Evolutionary conservation across 2,329 filamentous ascomycete genomes (phyloP).

Genomic region (Hymenoscyphus fructigenus): DNA sequence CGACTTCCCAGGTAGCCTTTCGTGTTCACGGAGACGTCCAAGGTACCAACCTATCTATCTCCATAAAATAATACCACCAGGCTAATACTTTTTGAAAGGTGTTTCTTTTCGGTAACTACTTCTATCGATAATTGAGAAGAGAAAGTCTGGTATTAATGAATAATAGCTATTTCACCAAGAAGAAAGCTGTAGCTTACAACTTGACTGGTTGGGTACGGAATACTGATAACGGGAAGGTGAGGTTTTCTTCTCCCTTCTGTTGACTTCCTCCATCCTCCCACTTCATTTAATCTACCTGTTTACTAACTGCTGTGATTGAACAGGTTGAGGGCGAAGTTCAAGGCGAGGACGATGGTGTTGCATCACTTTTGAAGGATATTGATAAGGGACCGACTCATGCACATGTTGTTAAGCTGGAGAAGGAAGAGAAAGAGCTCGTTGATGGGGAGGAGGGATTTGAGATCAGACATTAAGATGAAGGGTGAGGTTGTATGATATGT

Average conservation of each 20-base stretch:
- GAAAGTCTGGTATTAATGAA: too few relatives aligned
- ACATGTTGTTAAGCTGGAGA: slow-evolving; percentile 71
- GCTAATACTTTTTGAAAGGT: too few relatives aligned
- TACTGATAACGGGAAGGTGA: slow-evolving; percentile 54
- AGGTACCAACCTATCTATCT: slow-evolving; percentile 56
- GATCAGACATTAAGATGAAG: slow-evolving; percentile 37
- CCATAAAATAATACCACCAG: background rate
- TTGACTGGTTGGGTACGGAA: slow-evolving; percentile 64
- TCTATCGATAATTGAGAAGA: too few relatives aligned
- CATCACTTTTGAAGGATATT: slow-evolving; percentile 71
- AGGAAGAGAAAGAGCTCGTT: slow-evolving; percentile 62
- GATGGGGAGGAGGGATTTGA: slow-evolving; percentile 68
- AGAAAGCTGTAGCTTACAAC: slow-evolving; percentile 49
- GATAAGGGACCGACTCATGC: slow-evolving; percentile 72
- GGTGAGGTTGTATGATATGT: background rate
- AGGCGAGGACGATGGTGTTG: slow-evolving; percentile 63
- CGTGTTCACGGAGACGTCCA: slow-evolving; percentile 68
- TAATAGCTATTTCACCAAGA: slow-evolving; percentile 51
- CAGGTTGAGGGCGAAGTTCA: slow-evolving; percentile 91
- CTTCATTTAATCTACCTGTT: background rate
- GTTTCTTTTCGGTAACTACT: slow-evolving; percentile 28
- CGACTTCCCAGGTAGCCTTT: slow-evolving; percentile 56
- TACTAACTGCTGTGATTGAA: background rate
- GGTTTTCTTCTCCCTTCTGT: too few relatives aligned
- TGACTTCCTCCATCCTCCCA: background rate